These are phyloP conservation scores for Trichoderma endophyticum DNA, from an alignment of 2,329 filamentous ascomycete species.

Conservation along the genomic window DNA sequence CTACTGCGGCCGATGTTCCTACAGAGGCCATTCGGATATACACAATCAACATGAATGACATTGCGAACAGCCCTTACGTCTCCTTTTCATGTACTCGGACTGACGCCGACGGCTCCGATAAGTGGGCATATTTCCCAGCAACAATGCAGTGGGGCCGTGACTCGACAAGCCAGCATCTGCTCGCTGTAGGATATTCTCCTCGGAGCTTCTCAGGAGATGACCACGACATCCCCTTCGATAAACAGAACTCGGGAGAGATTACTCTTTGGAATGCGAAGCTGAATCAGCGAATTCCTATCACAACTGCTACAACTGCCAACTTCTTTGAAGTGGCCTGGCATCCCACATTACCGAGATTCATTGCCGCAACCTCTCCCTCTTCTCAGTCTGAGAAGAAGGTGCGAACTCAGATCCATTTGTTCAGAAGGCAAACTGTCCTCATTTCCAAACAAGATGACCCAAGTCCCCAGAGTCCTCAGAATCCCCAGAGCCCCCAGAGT, in stretches of 20 bases:
- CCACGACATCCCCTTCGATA: constrained; percentile 56
- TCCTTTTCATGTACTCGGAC: constrained; percentile 42
- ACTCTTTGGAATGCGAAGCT: constrained; percentile 55
- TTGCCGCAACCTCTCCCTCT: constrained; percentile 56
- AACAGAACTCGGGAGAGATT: constrained; percentile 56
- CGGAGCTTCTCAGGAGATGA: constrained; percentile 52
- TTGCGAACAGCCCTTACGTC: constrained; percentile 36
- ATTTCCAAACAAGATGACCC: background rate
- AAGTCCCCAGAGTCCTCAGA: background rate
- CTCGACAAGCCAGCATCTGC: constrained; percentile 44
- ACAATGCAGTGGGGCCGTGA: constrained; percentile 60
- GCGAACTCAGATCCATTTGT: constrained; percentile 58
- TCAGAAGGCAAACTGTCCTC: constrained; percentile 28
- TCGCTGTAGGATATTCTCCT: constrained; percentile 62
- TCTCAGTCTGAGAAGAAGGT: constrained; percentile 42
- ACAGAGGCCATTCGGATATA: constrained; percentile 57
- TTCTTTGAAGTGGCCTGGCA: constrained; percentile 66
- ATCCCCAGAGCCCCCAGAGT: too few relatives aligned
- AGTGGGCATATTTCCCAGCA: constrained; percentile 62
- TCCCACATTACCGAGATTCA: constrained; percentile 50
- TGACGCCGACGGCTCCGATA: constrained; percentile 37
- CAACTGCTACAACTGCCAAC: constrained; percentile 53
- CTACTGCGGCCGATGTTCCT: constrained; percentile 57
- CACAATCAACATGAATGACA: constrained; percentile 37
- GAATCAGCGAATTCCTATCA: constrained; percentile 44